Evolutionary conservation across 805 yeast species (phyloP).

Genomic region (Candida chilensis): DNA sequence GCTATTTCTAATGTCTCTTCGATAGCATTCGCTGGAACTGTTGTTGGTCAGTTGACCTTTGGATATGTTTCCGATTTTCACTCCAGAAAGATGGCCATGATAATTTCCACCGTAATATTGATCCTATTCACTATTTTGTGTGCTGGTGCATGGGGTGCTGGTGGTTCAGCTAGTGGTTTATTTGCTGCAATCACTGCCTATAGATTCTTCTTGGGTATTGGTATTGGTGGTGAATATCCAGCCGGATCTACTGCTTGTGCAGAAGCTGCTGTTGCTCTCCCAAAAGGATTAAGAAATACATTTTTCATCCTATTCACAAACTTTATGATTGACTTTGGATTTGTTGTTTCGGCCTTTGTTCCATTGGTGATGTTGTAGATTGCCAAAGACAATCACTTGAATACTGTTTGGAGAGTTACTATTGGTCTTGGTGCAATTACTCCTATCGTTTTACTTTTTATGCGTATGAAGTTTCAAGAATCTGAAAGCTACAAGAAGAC

Average conservation of each 20-base stretch:
- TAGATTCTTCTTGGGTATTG: slow-evolving; percentile 83
- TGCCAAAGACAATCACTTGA: slow-evolving; percentile 58
- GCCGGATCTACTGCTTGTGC: slow-evolving; percentile 91
- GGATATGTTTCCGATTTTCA: slow-evolving; percentile 75
- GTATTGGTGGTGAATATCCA: slow-evolving; percentile 94
- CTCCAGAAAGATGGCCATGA: slow-evolving; percentile 79
- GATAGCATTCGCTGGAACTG: slow-evolving; percentile 88
- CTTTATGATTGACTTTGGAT: slow-evolving; percentile 80
- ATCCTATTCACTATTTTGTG: slow-evolving; percentile 71
- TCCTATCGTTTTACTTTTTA: slow-evolving; percentile 66
- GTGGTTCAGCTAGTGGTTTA: slow-evolving; percentile 66
- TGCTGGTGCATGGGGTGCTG: slow-evolving; percentile 84
- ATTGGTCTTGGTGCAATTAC: slow-evolving; percentile 87
- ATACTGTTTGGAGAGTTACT: slow-evolving; percentile 86
- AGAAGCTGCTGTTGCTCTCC: slow-evolving; percentile 74
- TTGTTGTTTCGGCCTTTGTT: slow-evolving; percentile 75
- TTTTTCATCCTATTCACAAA: slow-evolving; percentile 88
- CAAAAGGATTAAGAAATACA: slow-evolving; percentile 80
- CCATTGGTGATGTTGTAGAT: slow-evolving; percentile 85
- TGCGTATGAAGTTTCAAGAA: slow-evolving; percentile 72
- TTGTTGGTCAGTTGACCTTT: slow-evolving; percentile 74
- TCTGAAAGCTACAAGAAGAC: slow-evolving; percentile 62
- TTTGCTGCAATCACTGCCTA: slow-evolving; percentile 77
- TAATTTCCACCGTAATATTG: slow-evolving; percentile 65
- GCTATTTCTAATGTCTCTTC: slow-evolving; percentile 80